These are phyloP conservation scores for Leccinum insolens DNA, from an alignment of 1,284 basidiomycete species.

Conservation along the genomic window DNA sequence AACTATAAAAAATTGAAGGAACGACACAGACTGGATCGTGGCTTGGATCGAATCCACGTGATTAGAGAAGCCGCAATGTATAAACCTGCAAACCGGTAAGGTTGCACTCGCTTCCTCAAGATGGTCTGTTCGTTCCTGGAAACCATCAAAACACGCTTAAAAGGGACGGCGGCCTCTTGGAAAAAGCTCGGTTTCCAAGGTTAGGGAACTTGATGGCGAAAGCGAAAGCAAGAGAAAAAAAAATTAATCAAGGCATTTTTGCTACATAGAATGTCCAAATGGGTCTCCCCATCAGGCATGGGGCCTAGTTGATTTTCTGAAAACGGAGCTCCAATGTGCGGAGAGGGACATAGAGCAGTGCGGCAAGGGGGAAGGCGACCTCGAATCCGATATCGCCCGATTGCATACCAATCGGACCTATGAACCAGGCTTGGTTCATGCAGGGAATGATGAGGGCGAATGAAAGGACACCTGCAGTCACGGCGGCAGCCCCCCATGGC, in stretches of 20 bases:
- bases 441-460: slow-evolving; percentile 66
- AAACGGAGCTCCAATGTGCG: slow-evolving; percentile 48
- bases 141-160: slow-evolving; percentile 23
- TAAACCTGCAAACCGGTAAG: slow-evolving; percentile 6
- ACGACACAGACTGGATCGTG: slow-evolving; percentile 3
- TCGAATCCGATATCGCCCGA: slow-evolving; percentile 83
- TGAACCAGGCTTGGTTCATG: slow-evolving; percentile 76
- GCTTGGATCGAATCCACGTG: slow-evolving; percentile 7
- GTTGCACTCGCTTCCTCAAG: slow-evolving; percentile 9
- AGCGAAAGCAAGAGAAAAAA: neutral
- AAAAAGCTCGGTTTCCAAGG: neutral
- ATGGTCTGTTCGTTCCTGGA: slow-evolving; percentile 20
- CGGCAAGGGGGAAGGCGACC: slow-evolving; percentile 59
- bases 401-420: slow-evolving; percentile 68
- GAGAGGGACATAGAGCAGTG: slow-evolving; percentile 60
- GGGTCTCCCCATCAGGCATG: neutral
- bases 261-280: slow-evolving; percentile 15
- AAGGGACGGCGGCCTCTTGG: neutral
- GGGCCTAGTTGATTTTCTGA: slow-evolving; percentile 26
- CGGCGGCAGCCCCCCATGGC: slow-evolving; percentile 67
- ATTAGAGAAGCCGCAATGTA: neutral
- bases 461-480: slow-evolving; percentile 51
- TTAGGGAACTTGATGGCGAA: slow-evolving; percentile 1
- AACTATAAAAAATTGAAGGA: neutral
- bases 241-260: slow-evolving; percentile 8